phyloP scores from a whole-genome alignment of 768 basidiomycete genomes.

The Lanmaoa pseudosensibilis region DNA sequence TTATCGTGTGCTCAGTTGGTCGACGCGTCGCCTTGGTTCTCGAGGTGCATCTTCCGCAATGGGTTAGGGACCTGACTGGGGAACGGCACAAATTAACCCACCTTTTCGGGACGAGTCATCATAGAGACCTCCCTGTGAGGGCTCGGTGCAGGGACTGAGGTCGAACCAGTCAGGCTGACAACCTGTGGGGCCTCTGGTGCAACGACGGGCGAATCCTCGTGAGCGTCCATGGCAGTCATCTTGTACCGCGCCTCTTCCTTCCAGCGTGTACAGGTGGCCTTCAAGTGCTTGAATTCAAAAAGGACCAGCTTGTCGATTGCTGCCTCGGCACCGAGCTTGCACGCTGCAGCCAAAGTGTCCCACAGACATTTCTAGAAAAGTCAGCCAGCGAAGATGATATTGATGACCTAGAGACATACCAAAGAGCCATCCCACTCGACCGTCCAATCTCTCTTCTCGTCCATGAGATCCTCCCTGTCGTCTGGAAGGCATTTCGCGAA shows the following conservation, averaged over 20 bases:
- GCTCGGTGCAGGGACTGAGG: too few relatives aligned
- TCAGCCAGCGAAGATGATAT: not conserved
- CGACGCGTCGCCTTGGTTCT: not conserved
- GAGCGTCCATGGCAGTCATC: too few relatives aligned
- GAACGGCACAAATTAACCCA: too few relatives aligned
- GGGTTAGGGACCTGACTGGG: too few relatives aligned
- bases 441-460: not conserved
- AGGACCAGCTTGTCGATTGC: not conserved
- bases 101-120: too few relatives aligned
- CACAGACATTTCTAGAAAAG: not conserved
- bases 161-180: too few relatives aligned
- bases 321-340: not conserved
- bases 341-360: not conserved
- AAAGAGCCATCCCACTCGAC: not conserved
- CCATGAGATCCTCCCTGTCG: not conserved
- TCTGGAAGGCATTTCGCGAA: not conserved
- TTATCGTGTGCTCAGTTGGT: not conserved
- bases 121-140: too few relatives aligned
- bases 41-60: too few relatives aligned
- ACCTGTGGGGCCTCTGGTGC: too few relatives aligned
- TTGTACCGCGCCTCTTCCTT: not conserved
- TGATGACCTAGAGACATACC: not conserved
- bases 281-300: not conserved
- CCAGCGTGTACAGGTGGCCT: not conserved
- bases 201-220: not conserved